Evolutionary conservation across 192 early-diverging fungal genomes (phyloP), one percentile per base, ranked within the genome.

Genomic region (Coemansia sp.): DNA sequence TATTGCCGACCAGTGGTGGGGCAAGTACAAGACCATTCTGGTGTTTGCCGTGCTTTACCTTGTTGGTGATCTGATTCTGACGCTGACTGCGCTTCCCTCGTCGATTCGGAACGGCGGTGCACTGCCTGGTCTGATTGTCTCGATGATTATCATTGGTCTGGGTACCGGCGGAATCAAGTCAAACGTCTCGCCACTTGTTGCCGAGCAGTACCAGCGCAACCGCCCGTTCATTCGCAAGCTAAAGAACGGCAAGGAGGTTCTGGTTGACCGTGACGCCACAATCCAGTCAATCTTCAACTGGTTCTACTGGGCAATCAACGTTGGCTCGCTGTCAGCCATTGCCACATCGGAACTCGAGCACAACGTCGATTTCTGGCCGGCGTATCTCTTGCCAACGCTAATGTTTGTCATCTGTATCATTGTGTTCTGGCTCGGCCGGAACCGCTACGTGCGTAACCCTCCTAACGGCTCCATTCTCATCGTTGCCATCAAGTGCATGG

Each of bases 141-240:
- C 84, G 44, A 85, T 89, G 71, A 80, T 89, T 25, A 71, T 87
- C 15, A 87, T 89, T 65, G 87, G 86, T 38, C 56, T 89, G 8
- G 89, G 83, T 48, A 89, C 87, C 22, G 89, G 89, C 51, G 88
- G 89, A 21, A 87, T 91, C 71, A 91, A 91, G 64, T 52, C 85
- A 23, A 89, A 89, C 61, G 89, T 91, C 19, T 72, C 86, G 3
- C 83, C 89, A 21, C 72, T 91, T 68, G 84, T 87, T 18, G 89
- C 87, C 37, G 89, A 91, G 53, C 89, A 91, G 68, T 78, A 78
- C 60, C 55, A 55, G 4, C 74, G 66, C 9, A 80, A 72, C 62
- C 67, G 80, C 17, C 64, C 84, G 14, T 88, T 67, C 37, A 77
- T 88, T 50, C 83, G 72, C 43, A 82, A 60, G 25, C 72, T 80